These are phyloP conservation scores for Salix caprea DNA, from an alignment of 345 rosid species.

Conservation along the genomic window DNA sequence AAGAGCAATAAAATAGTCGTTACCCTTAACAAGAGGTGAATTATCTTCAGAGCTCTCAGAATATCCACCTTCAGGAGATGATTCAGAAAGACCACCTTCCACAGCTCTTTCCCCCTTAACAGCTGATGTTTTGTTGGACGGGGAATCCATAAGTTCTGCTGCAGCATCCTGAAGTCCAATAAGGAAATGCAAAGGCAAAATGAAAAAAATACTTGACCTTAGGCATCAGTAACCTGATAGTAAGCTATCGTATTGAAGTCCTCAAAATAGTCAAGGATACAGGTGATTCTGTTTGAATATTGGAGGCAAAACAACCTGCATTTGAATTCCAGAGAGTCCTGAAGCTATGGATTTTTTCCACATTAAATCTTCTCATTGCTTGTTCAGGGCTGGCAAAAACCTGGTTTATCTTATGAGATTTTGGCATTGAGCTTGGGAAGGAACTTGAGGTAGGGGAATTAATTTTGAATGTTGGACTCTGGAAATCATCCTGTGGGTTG, in stretches of 20 bases:
- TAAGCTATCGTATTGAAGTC: constrained; percentile 1
- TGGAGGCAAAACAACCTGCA: constrained; percentile 30
- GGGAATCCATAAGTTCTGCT: constrained; percentile 36
- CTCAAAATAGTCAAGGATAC: constrained; percentile 43
- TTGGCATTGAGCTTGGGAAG: constrained; percentile 41
- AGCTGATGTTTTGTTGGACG: constrained; percentile 31
- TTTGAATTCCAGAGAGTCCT: constrained; percentile 39
- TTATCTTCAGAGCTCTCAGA: constrained; percentile 47
- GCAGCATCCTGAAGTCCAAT: constrained; percentile 46
- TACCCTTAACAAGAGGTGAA: constrained; percentile 34
- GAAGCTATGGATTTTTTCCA: constrained; percentile 34
- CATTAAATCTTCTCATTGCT: constrained; percentile 29
- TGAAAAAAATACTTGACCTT: constrained; percentile 11
- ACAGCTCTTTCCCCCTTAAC: constrained; percentile 28
- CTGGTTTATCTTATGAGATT: constrained; percentile 34
- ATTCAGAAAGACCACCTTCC: constrained; percentile 35
- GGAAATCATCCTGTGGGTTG: constrained; percentile 38
- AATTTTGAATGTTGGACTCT: constrained; percentile 63
- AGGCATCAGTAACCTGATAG: constrained; percentile 1
- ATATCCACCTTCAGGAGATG: constrained; percentile 47
- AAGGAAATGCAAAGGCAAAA: constrained; percentile 43
- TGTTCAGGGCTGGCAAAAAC: constrained; percentile 34
- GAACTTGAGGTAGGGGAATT: constrained; percentile 40
- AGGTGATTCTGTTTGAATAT: constrained; percentile 34
- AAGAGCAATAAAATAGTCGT: constrained; percentile 17